Evolutionary conservation across 2,329 filamentous ascomycete species (phyloP), one percentile per base, ranked within the genome.

Genomic region (Alternaria solani): DNA sequence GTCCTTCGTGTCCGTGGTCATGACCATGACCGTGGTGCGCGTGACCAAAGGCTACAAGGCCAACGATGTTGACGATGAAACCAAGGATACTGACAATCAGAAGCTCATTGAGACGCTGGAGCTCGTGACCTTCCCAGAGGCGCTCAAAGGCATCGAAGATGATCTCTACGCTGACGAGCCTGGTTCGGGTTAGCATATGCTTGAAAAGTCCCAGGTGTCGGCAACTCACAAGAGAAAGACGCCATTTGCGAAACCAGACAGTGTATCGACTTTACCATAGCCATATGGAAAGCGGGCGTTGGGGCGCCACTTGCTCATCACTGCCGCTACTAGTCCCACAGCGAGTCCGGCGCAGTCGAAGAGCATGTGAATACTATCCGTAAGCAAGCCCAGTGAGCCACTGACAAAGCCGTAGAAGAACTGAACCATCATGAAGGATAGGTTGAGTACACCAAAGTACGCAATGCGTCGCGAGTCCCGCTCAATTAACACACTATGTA

Each of bases 281-380:
- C 95, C 95, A 74, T 97, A 98, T 0, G 95, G 95, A 70, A 97
- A 98, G 20, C 89, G 86, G 60, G 91, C 85, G 75, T 91, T 97
- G 0, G 93, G 91, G 1, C 94, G 93, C 94, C 95, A 97, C 79
- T 98, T 98, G 80, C 92, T 95, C 83, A 97, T 92, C 6, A 99
- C 93, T 2, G 94, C 91, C 28, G 95, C 95, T 69, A 94, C 90
- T 9, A 99, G 84, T 11, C 95, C 95, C 36, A 99, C 93, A 1
- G 92, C 88, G 28, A 99, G 85, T 20, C 94, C 95, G 36, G 97
- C 89, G 69, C 95, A 99, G 79, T 99, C 95, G 71, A 99, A 98
- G 73, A 99, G 94, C 95, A 99, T 99, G 80, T 99, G 95, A 64
- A 99, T 95, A 72, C 94, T 98, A 79, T 99, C 95, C 68, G 93